Evolutionary conservation across 805 yeast species (phyloP), one percentile per base, ranked within the genome.

Genomic region (Cyberlindnera petersonii): DNA sequence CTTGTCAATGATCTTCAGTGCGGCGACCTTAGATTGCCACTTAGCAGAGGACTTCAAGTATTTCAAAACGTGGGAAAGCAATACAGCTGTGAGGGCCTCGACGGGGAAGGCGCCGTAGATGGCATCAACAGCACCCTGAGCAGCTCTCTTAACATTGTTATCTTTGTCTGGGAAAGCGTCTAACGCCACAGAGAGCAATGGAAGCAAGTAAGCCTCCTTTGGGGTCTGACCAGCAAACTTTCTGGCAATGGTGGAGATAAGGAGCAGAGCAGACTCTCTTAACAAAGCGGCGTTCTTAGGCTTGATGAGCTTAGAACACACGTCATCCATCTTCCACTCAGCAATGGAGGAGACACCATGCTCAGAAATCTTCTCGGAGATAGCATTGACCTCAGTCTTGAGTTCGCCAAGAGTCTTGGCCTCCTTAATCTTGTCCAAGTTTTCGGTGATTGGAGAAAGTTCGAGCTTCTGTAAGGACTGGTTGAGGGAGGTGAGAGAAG

Each of bases 11-110:
- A 79, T 56, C 49, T 75, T 77, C 57, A 91, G 71, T 37, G 93
- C 91, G 14, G 82, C 94, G 30, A 86, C 54, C 63, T 91, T 91
- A 34, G 87, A 75, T 63, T 86, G 93, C 95, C 96, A 89, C 65
- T 89, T 91, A 32, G 96, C 95, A 39, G 95, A 78, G 3, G 89
- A 77, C 44, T 72, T 69, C 52, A 91, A 72, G 60, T 84, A 88
- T 5, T 53, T 60, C 44, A 85, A 61, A 24, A 88, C 58, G 40
- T 66, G 71, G 40, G 82, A 77, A 34, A 91, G 59, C 24, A 89
- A 71, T 13, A 76, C 74, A n/a, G 87, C 69, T 2, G 88, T 79
- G 39, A 82, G 71, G 2, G 93, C 89, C 63, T 86, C 95, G 13
- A 74, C 68, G 31, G 95, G 88, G 66, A 74, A 83, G 46, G 77